Conservation (phyloP, 768 basidiomycete genomes). For the Suillus bovinus region DNA sequence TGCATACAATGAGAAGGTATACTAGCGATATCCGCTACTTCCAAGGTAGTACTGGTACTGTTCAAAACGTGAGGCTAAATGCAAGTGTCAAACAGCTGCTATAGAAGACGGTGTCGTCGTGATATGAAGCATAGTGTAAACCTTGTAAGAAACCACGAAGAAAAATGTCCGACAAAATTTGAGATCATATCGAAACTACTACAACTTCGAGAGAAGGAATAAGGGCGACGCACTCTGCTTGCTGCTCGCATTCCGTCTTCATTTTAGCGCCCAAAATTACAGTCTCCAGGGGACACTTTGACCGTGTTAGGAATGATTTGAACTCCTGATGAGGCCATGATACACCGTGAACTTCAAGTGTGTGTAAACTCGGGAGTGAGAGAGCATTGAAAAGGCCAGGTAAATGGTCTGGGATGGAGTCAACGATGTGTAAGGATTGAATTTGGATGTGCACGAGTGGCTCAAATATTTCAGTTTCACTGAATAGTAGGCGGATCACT, state of each 20-base stretch:
- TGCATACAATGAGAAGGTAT: too few species aligned
- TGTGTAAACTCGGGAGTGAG: background rate
- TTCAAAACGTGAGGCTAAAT: too few species aligned
- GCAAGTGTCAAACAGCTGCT: too few species aligned
- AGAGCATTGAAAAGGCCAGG: background rate
- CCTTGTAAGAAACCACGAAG: too few species aligned
- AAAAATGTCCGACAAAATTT: too few species aligned
- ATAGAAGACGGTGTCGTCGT: too few species aligned
- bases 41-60: too few species aligned
- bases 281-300: constrained; percentile 23
- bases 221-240: constrained; percentile 13
- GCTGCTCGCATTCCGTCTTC: constrained; percentile 16
- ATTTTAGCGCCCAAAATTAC: constrained; percentile 21
- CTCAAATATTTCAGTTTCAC: background rate
- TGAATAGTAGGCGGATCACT: background rate
- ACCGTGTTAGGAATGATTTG: constrained; percentile 22
- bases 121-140: too few species aligned
- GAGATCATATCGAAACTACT: background rate
- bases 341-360: constrained; percentile 16
- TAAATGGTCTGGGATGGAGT: background rate
- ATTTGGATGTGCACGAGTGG: background rate
- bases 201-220: constrained; percentile 20
- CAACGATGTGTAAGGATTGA: background rate
- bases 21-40: too few species aligned
- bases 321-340: constrained; percentile 18